These are phyloP conservation scores for Oryza nivara DNA, from an alignment of 176 grass and related monocot genomes.

Conservation along the genomic window DNA sequence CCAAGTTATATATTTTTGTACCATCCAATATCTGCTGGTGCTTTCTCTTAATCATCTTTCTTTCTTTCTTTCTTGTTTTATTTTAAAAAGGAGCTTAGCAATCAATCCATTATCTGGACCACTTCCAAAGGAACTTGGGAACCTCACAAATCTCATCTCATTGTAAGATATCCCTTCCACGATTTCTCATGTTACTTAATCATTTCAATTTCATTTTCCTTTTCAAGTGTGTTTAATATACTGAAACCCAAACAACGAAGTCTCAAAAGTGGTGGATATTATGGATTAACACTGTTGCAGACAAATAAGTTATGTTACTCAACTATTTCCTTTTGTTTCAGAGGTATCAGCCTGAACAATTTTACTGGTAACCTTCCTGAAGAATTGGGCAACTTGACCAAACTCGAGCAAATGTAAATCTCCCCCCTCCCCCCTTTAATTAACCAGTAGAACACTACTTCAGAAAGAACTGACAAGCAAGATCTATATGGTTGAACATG, in stretches of 20 bases:
- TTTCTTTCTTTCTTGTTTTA: not conserved
- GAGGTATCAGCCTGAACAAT: conserved; percentile 44
- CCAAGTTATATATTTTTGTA: not conserved
- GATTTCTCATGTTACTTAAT: not conserved
- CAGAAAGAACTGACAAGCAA: not conserved
- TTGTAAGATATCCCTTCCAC: not conserved
- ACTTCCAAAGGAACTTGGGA: not conserved
- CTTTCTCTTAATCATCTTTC: not conserved
- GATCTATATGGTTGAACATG: not conserved
- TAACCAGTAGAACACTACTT: not conserved
- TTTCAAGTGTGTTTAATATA: not conserved
- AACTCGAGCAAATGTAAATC: conserved; percentile 41
- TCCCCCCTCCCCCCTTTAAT: not conserved
- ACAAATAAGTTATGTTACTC: not conserved
- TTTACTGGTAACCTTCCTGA: conserved; percentile 55
- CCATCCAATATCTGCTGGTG: not conserved
- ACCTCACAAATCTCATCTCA: not conserved
- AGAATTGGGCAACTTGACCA: conserved; percentile 54
- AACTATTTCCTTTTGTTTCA: conserved; percentile 25
- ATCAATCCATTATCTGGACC: not conserved
- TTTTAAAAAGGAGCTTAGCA: not conserved
- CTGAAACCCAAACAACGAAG: not conserved
- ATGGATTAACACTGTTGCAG: not conserved
- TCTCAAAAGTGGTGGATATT: not conserved
- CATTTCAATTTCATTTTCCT: too few relatives aligned